phyloP scores from a whole-genome alignment of 2,329 filamentous ascomycete genomes.

The Pseudogymnoascus sp. region DNA sequence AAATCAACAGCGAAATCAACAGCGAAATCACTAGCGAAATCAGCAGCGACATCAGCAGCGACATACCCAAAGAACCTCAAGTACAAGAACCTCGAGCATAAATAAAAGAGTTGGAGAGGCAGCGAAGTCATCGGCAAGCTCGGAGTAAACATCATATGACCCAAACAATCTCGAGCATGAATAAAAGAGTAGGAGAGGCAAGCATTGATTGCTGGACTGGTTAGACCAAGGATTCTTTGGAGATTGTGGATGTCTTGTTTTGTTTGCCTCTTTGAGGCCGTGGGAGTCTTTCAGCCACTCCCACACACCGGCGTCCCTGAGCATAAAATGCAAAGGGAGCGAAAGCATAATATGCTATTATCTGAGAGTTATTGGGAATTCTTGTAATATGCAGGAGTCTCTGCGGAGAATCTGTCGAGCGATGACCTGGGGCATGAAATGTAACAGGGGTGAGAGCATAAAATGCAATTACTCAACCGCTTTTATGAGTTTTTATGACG shows the following conservation, averaged over 20 bases:
- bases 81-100: too few species aligned
- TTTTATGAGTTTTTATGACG: background rate
- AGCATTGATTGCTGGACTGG: background rate
- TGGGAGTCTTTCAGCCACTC: background rate
- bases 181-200: background rate
- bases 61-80: too few species aligned
- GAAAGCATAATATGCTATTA: background rate
- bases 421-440: slow-evolving; percentile 6
- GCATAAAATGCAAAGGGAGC: background rate
- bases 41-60: too few species aligned
- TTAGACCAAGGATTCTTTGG: background rate
- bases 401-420: background rate
- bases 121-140: too few species aligned
- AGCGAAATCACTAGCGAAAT: background rate
- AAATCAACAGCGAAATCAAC: background rate
- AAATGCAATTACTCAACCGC: background rate
- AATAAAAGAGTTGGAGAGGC: too few species aligned
- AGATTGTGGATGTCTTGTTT: background rate
- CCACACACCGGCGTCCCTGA: background rate
- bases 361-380: background rate
- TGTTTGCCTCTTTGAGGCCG: background rate
- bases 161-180: background rate
- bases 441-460: slow-evolving; percentile 4
- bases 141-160: background rate
- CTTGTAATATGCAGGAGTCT: background rate